A percentile compares a stretch with the other conserved stretches of the same genome.
Conservation (phyloP, 768 basidiomycete species). For the Pholiota conissans region DNA sequence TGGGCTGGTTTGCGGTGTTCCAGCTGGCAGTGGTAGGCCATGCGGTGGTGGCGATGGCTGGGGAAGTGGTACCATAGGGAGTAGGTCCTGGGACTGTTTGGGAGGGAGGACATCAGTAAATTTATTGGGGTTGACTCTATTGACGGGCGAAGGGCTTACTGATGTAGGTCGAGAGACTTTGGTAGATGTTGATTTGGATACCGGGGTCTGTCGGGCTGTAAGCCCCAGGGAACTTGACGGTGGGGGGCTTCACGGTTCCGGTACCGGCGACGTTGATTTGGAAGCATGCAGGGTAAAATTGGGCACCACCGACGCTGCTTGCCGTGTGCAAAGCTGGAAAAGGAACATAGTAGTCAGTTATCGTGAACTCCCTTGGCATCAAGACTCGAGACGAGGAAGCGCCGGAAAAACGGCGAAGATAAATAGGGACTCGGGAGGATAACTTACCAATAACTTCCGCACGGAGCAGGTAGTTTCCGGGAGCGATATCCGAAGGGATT, state of each 20-base stretch:
- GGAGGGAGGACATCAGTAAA: neutral
- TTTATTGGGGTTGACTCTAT: neutral
- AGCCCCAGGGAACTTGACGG: constrained; percentile 66
- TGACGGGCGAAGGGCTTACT: constrained; percentile 25
- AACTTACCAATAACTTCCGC: constrained; percentile 67
- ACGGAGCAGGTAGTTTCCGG: constrained; percentile 73
- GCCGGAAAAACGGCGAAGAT: neutral
- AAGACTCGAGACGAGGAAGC: neutral
- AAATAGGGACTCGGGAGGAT: too few relatives aligned
- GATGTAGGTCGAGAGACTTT: constrained; percentile 36
- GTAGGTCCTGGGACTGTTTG: constrained; percentile 45
- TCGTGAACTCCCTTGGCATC: constrained; percentile 22
- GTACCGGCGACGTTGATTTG: constrained; percentile 56
- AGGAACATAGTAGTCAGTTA: constrained; percentile 28
- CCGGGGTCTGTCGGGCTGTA: constrained; percentile 72
- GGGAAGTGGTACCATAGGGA: constrained; percentile 39
- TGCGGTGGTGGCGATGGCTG: constrained; percentile 40
- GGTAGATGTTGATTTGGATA: constrained; percentile 52
- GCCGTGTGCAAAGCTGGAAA: constrained; percentile 61
- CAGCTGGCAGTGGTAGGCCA: constrained; percentile 50
- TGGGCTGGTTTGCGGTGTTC: constrained; percentile 48
- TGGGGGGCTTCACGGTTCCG: constrained; percentile 44
- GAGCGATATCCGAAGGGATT: constrained; percentile 50
- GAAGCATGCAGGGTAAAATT: constrained; percentile 76
- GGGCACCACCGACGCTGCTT: constrained; percentile 56